These are phyloP conservation scores for Candida tallmaniae DNA, from an alignment of 805 yeast species.

Conservation along the genomic window DNA sequence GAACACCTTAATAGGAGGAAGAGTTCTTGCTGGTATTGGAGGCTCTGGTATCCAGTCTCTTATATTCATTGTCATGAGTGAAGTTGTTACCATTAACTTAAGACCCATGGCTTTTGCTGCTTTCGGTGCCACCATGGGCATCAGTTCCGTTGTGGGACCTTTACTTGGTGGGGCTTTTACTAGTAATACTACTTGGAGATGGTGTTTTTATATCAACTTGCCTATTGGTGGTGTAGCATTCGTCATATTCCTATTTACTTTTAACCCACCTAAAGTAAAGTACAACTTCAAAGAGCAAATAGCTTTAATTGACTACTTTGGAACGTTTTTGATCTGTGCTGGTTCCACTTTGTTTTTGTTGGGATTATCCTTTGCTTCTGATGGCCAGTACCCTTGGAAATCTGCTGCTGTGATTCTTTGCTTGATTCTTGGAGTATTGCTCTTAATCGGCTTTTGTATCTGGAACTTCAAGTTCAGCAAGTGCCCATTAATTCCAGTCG, in stretches of 20 bases:
- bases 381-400: conserved; percentile 44
- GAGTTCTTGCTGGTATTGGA: conserved; percentile 36
- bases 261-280: conserved; percentile 43
- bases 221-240: conserved; percentile 57
- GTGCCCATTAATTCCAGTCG: conserved; percentile 43
- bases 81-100: conserved; percentile 26
- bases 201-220: conserved; percentile 69
- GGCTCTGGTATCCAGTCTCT: conserved; percentile 32
- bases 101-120: conserved; percentile 33
- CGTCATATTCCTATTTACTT: conserved; percentile 29
- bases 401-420: conserved; percentile 48
- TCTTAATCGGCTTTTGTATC: conserved; percentile 26
- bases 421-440: conserved; percentile 41
- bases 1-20: conserved; percentile 39
- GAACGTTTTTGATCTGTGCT: conserved; percentile 37
- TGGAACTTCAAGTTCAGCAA: conserved; percentile 41
- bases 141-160: conserved; percentile 56
- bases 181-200: conserved; percentile 57
- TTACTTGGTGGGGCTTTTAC: conserved; percentile 63
- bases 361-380: conserved; percentile 49
- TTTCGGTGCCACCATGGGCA: conserved; percentile 40
- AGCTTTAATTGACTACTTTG: conserved; percentile 42
- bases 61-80: conserved; percentile 25
- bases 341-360: conserved; percentile 42
- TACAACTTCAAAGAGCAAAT: conserved; percentile 35